A percentile compares a stretch with the other conserved stretches of the same genome.
These are phyloP conservation scores for Candida gigantensis DNA, from an alignment of 1,139 yeast species.

Conservation along the genomic window DNA sequence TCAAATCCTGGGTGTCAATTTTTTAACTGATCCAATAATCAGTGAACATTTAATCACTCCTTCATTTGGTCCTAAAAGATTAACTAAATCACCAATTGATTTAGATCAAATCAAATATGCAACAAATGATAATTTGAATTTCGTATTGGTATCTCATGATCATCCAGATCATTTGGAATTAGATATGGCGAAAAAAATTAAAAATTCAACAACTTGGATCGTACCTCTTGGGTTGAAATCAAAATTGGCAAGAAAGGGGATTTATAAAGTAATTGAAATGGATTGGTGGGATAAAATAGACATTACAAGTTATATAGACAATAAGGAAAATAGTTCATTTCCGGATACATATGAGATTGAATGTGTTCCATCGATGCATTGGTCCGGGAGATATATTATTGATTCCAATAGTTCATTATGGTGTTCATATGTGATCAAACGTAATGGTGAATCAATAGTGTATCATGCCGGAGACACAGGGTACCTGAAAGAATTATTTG, in stretches of 20 bases:
- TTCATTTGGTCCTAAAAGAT: slow-evolving; percentile 76
- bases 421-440: slow-evolving; percentile 78
- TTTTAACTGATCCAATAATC: slow-evolving; percentile 84
- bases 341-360: slow-evolving; percentile 71
- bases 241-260: slow-evolving; percentile 57
- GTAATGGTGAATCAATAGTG: slow-evolving; percentile 66
- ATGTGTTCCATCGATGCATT: slow-evolving; percentile 96
- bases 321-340: too few species aligned
- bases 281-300: slow-evolving; percentile 87
- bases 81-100: slow-evolving; percentile 69
- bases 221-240: slow-evolving; percentile 79
- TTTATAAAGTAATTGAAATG: slow-evolving; percentile 65
- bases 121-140: slow-evolving; percentile 53
- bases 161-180: slow-evolving; percentile 93
- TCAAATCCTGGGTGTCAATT: slow-evolving; percentile 69
- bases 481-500: slow-evolving; percentile 70
- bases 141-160: slow-evolving; percentile 84
- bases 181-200: slow-evolving; percentile 56
- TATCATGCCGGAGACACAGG: slow-evolving; percentile 98
- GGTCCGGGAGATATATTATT: slow-evolving; percentile 82
- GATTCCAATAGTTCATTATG: slow-evolving; percentile 83
- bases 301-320: slow-evolving; percentile 35
- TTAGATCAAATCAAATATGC: slow-evolving; percentile 61
- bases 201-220: slow-evolving; percentile 70
- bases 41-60: slow-evolving; percentile 65